Evolutionary conservation across 768 basidiomycete species (phyloP).

Genomic region (Lentinula sp.): DNA sequence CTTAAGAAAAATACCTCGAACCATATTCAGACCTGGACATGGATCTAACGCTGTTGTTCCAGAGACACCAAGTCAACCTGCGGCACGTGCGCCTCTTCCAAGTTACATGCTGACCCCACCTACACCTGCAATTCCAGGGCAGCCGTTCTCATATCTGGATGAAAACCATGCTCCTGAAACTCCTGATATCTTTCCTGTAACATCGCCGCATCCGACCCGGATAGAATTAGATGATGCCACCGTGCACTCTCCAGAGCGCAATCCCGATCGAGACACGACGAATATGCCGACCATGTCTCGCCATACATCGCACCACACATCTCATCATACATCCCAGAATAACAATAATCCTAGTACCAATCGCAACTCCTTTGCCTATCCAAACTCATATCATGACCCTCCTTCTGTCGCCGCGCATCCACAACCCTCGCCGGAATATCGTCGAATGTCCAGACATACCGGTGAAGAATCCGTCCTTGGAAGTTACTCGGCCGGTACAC

Average conservation of each 20-base stretch:
- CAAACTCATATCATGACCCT: background rate
- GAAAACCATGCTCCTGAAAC: background rate
- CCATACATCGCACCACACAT: background rate
- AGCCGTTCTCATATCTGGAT: background rate
- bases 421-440: conserved; percentile 1
- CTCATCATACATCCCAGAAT: background rate
- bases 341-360: conserved; percentile 2
- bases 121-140: background rate
- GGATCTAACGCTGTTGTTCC: background rate
- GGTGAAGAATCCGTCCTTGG: background rate
- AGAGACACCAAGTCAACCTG: background rate
- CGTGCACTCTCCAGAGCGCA: background rate
- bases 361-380: background rate
- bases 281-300: background rate
- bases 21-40: background rate
- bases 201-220: conserved; percentile 1
- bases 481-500: background rate
- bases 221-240: background rate
- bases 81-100: background rate
- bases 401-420: background rate
- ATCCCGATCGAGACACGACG: background rate
- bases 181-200: background rate
- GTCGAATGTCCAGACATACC: conserved; percentile 1
- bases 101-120: conserved; percentile 1
- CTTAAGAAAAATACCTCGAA: background rate